These are phyloP conservation scores for Pseudoneurospora amorphoporcata DNA, from an alignment of 495 filamentous ascomycete genomes.

Conservation along the genomic window DNA sequence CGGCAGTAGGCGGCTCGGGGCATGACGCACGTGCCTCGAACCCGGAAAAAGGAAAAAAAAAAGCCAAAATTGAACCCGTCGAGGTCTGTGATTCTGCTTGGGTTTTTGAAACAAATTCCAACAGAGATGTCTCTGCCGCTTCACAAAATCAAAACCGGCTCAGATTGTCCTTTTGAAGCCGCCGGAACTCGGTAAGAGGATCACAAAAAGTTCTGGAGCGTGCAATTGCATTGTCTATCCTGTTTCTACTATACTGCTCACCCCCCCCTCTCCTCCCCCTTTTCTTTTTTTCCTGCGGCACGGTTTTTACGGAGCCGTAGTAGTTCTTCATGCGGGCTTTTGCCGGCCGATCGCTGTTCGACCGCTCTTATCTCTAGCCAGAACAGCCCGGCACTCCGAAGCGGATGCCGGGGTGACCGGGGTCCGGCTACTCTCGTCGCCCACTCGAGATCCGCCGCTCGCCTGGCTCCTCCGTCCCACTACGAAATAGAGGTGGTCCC, in stretches of 20 bases:
- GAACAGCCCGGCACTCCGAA: not conserved
- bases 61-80: too few species aligned
- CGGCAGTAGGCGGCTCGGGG: too few species aligned
- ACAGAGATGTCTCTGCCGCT: too few species aligned
- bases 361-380: not conserved
- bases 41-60: too few species aligned
- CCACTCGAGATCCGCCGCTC: not conserved
- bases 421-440: not conserved
- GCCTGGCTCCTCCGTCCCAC: not conserved
- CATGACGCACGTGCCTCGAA: not conserved
- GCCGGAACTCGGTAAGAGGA: too few species aligned
- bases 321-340: not conserved
- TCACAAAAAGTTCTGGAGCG: too few species aligned
- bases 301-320: not conserved
- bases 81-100: too few species aligned
- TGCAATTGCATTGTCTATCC: not conserved
- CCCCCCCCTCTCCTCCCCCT: too few species aligned
- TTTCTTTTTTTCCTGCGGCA: not conserved
- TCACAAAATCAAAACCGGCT: too few species aligned
- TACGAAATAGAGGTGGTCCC: not conserved
- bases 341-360: not conserved
- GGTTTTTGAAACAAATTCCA: too few species aligned
- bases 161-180: too few species aligned
- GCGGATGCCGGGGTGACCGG: not conserved
- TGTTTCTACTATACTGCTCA: not conserved